Evolutionary conservation across 169 alveolate genomes (phyloP).

Genomic region (Theileria parva): DNA sequence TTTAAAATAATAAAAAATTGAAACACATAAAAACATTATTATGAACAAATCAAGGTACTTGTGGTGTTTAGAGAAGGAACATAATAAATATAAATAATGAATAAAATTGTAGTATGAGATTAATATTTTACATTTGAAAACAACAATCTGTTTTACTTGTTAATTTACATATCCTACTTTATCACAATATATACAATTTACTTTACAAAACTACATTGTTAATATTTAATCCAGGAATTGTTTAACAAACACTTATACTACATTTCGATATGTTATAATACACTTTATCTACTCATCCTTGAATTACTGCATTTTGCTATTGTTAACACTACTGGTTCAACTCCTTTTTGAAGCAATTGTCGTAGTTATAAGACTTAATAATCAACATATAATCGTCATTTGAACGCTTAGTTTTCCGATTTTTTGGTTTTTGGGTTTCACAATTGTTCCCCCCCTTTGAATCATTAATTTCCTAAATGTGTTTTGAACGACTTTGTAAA

Average conservation of each 20-base stretch:
- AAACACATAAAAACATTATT: neutral
- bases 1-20: too few species aligned
- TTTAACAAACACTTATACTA: too few species aligned
- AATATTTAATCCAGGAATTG: neutral
- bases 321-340: neutral
- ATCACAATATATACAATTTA: neutral
- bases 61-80: neutral
- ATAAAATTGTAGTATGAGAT: too few species aligned
- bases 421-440: too few species aligned
- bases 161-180: too few species aligned
- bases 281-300: neutral
- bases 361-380: conserved; percentile 15
- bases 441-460: too few species aligned
- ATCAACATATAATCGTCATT: neutral
- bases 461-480: too few species aligned
- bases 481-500: too few species aligned
- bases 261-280: neutral
- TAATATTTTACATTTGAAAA: too few species aligned
- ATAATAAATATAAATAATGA: too few species aligned
- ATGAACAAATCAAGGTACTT: neutral
- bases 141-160: too few species aligned
- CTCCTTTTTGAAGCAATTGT: conserved; percentile 25
- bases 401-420: neutral
- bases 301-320: neutral
- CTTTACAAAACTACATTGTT: neutral